Conservation (phyloP, 257 asterid genomes). For the Nicotiana tabacum region DNA sequence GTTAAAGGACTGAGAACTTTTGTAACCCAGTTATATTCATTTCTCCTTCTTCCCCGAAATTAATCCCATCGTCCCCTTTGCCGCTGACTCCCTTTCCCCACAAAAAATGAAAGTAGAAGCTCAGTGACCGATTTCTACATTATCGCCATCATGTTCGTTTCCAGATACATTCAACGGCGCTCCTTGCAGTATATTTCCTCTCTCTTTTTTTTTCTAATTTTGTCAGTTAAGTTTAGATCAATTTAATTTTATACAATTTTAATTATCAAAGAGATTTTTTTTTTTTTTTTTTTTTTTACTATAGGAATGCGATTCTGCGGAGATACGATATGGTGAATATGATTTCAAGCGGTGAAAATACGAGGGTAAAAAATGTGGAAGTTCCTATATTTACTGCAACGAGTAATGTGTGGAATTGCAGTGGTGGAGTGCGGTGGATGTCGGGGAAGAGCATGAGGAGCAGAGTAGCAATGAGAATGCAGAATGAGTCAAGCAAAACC, state of each 20-base stretch:
- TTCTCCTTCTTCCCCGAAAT: too few species aligned
- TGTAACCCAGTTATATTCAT: too few species aligned
- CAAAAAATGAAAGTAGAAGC: background rate
- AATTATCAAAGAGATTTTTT: too few species aligned
- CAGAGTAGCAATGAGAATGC: constrained; percentile 83
- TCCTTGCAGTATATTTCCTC: constrained; percentile 13
- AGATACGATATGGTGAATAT: constrained; percentile 15
- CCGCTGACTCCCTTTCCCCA: too few species aligned
- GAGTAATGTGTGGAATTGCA: constrained; percentile 27
- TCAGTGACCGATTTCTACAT: background rate
- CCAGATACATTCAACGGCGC: constrained; percentile 30
- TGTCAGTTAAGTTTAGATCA: background rate
- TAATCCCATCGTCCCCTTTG: too few species aligned
- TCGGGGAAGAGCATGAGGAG: constrained; percentile 93
- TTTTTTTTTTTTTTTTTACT: background rate
- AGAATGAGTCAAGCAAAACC: constrained; percentile 76
- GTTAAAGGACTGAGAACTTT: too few species aligned
- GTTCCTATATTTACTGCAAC: constrained; percentile 2
- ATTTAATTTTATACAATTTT: too few species aligned
- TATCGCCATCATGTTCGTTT: constrained; percentile 20
- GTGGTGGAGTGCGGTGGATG: constrained; percentile 55
- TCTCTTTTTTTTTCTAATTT: background rate
- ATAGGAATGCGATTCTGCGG: constrained; percentile 20
- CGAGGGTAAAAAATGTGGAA: constrained; percentile 3
- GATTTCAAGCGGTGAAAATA: constrained; percentile 18